These are phyloP conservation scores for Eutrema japonicum DNA, from an alignment of 345 rosid species.

Conservation along the genomic window DNA sequence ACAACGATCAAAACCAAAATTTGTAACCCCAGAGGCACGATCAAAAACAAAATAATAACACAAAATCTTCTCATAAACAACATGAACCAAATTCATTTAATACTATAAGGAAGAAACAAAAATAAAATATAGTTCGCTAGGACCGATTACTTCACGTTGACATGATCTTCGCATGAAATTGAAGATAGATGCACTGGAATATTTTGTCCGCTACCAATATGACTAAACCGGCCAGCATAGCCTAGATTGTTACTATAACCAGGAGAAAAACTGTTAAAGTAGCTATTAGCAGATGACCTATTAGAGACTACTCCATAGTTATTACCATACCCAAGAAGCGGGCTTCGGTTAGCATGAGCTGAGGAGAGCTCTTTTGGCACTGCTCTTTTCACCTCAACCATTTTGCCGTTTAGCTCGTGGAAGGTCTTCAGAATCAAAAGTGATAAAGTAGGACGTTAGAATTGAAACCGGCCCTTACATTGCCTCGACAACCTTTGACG, in stretches of 20 bases:
- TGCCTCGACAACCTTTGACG: too few relatives aligned
- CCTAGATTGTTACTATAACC: constrained; percentile 66
- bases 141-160: too few relatives aligned
- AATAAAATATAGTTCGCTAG: too few relatives aligned
- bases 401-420: constrained; percentile 94
- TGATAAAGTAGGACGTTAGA: constrained; percentile 56
- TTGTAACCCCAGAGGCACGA: too few relatives aligned
- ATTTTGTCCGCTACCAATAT: constrained; percentile 52
- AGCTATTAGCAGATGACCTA: constrained; percentile 61
- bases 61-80: too few relatives aligned
- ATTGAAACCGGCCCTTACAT: too few relatives aligned
- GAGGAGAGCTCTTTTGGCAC: constrained; percentile 89
- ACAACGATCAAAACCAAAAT: too few relatives aligned
- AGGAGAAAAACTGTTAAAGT: constrained; percentile 72
- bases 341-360: constrained; percentile 64
- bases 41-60: too few relatives aligned
- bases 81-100: too few relatives aligned
- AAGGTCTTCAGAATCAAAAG: constrained; percentile 88
- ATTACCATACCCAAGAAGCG: constrained; percentile 60
- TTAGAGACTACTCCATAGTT: constrained; percentile 54
- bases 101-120: too few relatives aligned
- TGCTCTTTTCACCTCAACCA: constrained; percentile 99
- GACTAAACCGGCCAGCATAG: constrained; percentile 79
- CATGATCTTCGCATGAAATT: too few relatives aligned
- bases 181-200: too few relatives aligned